These are phyloP conservation scores for Colletotrichum sp. DNA, from an alignment of 2,329 filamentous ascomycete genomes.

Conservation along the genomic window DNA sequence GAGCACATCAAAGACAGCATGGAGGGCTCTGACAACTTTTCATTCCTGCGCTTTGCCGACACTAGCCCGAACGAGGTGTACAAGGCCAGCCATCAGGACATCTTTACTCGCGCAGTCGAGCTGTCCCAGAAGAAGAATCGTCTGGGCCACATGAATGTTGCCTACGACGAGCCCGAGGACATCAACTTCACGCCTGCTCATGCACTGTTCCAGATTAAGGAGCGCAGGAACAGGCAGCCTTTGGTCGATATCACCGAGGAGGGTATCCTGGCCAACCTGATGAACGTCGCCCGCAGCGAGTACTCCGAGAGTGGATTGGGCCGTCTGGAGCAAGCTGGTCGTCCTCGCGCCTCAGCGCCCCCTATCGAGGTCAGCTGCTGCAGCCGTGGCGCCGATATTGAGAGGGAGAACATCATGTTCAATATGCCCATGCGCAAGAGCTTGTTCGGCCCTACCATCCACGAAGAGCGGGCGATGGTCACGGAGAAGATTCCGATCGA, in stretches of 20 bases:
- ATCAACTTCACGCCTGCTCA: slow-evolving; percentile 72
- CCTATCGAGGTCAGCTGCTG: slow-evolving; percentile 83
- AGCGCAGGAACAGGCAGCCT: slow-evolving; percentile 69
- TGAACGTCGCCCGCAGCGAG: slow-evolving; percentile 75
- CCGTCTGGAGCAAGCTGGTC: slow-evolving; percentile 80
- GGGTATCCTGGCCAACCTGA: slow-evolving; percentile 74
- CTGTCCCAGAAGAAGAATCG: slow-evolving; percentile 60
- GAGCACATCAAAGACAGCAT: slow-evolving; percentile 74
- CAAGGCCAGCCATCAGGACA: slow-evolving; percentile 67
- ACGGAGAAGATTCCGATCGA: slow-evolving; percentile 71
- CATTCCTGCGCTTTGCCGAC: slow-evolving; percentile 89
- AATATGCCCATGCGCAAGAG: slow-evolving; percentile 76
- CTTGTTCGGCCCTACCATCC: slow-evolving; percentile 69
- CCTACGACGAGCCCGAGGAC: slow-evolving; percentile 72
- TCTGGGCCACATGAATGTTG: slow-evolving; percentile 69
- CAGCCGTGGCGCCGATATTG: slow-evolving; percentile 66
- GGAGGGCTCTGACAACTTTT: slow-evolving; percentile 72
- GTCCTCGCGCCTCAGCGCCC: slow-evolving; percentile 81
- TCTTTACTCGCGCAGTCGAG: slow-evolving; percentile 77
- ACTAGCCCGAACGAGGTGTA: slow-evolving; percentile 76
- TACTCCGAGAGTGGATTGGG: slow-evolving; percentile 76
- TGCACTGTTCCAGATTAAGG: slow-evolving; percentile 80
- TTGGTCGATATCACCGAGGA: slow-evolving; percentile 73
- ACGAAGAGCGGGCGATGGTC: slow-evolving; percentile 78
- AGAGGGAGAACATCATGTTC: slow-evolving; percentile 79